Evolutionary conservation across 1,284 basidiomycete species (phyloP).

Genomic region (Marasmius oreades): DNA sequence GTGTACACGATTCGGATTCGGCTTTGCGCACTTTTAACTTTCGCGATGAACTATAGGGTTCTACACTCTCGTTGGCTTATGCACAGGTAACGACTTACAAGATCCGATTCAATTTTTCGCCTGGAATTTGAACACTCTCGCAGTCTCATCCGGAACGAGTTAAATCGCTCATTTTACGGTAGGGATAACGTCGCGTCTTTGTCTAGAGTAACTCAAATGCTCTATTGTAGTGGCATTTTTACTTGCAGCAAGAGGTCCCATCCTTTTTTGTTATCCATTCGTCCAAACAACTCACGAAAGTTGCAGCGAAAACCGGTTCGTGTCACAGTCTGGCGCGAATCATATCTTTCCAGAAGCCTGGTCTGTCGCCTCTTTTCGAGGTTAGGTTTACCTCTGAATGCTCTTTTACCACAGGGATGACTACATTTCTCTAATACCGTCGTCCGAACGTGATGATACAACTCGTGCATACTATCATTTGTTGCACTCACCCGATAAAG

Average conservation of each 20-base stretch:
- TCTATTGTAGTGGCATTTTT: conserved; percentile 71
- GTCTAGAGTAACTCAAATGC: neutral
- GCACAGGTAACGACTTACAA: neutral
- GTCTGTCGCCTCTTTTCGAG: conserved; percentile 36
- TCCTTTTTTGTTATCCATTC: neutral
- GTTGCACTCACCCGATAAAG: conserved; percentile 72
- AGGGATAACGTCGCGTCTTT: conserved; percentile 4
- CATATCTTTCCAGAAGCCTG: conserved; percentile 88
- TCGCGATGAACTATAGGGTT: neutral
- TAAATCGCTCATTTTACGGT: conserved; percentile 80
- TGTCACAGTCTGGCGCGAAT: conserved; percentile 86
- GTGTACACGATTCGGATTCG: neutral
- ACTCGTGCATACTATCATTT: conserved; percentile 81
- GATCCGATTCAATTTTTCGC: neutral
- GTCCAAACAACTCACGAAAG: neutral
- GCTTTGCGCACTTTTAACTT: neutral
- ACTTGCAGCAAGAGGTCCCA: conserved; percentile 70
- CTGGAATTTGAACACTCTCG: neutral
- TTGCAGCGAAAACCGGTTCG: conserved; percentile 79
- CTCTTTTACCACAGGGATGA: conserved; percentile 59
- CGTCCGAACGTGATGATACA: conserved; percentile 74
- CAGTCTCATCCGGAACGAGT: conserved; percentile 80
- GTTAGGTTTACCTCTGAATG: neutral
- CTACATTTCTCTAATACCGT: conserved; percentile 78
- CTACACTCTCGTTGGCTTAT: neutral